These are phyloP conservation scores for Cordyceps militaris DNA, from an alignment of 2,329 filamentous ascomycete species.

Conservation along the genomic window DNA sequence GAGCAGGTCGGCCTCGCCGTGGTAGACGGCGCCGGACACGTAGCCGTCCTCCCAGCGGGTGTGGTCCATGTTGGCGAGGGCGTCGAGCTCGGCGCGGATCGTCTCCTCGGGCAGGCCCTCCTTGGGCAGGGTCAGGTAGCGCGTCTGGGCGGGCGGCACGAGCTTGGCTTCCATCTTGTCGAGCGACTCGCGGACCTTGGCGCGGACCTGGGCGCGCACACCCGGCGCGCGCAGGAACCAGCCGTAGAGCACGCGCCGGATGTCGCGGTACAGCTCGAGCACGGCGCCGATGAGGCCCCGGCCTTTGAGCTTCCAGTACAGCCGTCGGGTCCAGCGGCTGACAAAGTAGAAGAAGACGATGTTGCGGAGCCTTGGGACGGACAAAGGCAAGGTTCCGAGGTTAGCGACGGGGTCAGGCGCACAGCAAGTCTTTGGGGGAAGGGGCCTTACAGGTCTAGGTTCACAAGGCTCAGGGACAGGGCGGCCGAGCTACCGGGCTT, in stretches of 20 bases:
- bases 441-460: constrained; percentile 55
- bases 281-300: constrained; percentile 78
- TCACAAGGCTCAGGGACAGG: constrained; percentile 53
- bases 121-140: constrained; percentile 70
- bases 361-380: constrained; percentile 61
- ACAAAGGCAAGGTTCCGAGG: not conserved
- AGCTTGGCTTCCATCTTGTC: constrained; percentile 78
- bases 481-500: constrained; percentile 46
- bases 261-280: constrained; percentile 63
- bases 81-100: constrained; percentile 70
- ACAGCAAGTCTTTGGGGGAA: not conserved
- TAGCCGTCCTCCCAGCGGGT: constrained; percentile 94
- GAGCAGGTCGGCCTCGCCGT: constrained; percentile 76
- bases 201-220: constrained; percentile 76
- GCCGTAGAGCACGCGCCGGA: constrained; percentile 71
- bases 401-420: not conserved
- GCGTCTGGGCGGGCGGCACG: constrained; percentile 63
- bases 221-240: constrained; percentile 81
- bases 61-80: constrained; percentile 80
- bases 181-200: constrained; percentile 74
- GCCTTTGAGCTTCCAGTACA: constrained; percentile 78
- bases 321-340: constrained; percentile 71
- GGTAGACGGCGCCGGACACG: constrained; percentile 93
- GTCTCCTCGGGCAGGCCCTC: constrained; percentile 76
- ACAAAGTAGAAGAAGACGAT: constrained; percentile 85